phyloP scores from a whole-genome alignment of 75 land plant genomes.

The Sequoiadendron giganteum region DNA sequence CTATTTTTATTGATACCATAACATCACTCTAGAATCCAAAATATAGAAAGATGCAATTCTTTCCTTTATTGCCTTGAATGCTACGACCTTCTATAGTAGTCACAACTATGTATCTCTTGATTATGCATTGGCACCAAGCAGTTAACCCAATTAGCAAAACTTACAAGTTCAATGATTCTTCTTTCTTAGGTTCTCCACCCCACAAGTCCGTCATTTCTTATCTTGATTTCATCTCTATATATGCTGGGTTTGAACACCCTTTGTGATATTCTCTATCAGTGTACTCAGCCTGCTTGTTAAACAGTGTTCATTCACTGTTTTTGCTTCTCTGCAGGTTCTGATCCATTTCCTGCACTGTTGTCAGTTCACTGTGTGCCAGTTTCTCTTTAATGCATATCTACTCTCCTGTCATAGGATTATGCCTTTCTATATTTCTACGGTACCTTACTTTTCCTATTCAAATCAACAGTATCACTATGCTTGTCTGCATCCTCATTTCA shows the following conservation, averaged over 20 bases:
- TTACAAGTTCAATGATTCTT: too few relatives aligned
- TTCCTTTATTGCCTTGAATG: not conserved
- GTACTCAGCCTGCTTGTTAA: not conserved
- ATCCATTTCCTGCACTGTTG: not conserved
- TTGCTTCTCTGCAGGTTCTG: not conserved
- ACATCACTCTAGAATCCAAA: not conserved
- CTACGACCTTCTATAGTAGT: not conserved
- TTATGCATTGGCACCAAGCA: too few relatives aligned
- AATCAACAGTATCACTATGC: not conserved
- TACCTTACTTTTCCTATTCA: not conserved
- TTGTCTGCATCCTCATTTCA: not conserved
- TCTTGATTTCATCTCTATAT: not conserved
- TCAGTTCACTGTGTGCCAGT: not conserved
- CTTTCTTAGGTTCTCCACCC: too few relatives aligned
- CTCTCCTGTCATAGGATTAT: not conserved
- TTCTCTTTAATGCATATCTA: not conserved
- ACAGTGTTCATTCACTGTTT: not conserved
- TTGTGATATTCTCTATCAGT: too few relatives aligned
- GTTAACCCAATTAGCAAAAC: too few relatives aligned
- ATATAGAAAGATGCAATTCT: not conserved
- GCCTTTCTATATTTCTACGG: not conserved
- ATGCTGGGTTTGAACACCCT: not conserved
- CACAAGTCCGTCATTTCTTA: not conserved
- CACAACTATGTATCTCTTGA: too few relatives aligned
- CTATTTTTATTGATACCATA: not conserved